These are phyloP conservation scores for Wickerhamomyces sydowiorum DNA, from an alignment of 805 yeast genomes.

Conservation along the genomic window DNA sequence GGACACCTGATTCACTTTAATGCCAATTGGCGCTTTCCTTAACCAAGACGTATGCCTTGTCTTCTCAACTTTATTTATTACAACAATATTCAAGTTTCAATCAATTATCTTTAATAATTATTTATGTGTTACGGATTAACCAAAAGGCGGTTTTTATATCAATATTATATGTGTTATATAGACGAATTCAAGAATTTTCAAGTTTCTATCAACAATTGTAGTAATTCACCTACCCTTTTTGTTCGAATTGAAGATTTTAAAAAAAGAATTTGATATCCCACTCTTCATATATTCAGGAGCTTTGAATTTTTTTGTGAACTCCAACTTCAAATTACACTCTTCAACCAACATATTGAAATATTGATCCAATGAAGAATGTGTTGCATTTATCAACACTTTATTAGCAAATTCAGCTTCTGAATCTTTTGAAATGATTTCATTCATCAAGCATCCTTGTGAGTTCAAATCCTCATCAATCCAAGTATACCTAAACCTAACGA, in stretches of 20 bases:
- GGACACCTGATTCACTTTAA: conserved; percentile 40
- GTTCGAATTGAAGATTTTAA: neutral
- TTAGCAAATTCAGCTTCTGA: neutral
- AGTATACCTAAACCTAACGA: neutral
- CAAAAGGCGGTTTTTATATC: neutral
- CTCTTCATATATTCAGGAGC: neutral
- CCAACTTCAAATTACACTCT: neutral
- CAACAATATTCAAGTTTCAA: neutral
- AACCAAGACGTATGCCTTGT: neutral
- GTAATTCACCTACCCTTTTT: neutral
- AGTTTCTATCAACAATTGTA: neutral
- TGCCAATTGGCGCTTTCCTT: neutral
- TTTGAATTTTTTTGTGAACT: neutral
- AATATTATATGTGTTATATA: neutral
- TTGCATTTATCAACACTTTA: neutral
- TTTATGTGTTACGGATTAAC: neutral
- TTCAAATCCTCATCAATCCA: neutral
- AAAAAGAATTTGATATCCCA: neutral
- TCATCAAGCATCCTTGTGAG: neutral
- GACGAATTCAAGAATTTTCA: neutral
- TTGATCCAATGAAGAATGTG: neutral
- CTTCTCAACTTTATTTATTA: neutral
- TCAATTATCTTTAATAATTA: neutral
- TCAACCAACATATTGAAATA: neutral
- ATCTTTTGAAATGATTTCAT: neutral